phyloP scores from a whole-genome alignment of 768 basidiomycete species.

The Xerocomus potaroensis region DNA sequence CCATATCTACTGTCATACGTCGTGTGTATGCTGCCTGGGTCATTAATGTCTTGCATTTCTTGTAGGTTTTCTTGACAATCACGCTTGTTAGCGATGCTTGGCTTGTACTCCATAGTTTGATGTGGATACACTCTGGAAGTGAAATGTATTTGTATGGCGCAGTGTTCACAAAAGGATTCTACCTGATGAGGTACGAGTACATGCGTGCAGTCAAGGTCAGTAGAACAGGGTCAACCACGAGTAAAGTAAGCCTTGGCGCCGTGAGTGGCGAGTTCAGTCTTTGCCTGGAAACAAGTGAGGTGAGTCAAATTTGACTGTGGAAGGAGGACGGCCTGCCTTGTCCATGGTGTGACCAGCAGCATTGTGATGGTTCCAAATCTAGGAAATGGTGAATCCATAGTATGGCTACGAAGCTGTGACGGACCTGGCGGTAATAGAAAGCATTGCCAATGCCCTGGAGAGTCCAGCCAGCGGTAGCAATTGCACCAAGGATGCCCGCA shows the following conservation, averaged over 20 bases:
- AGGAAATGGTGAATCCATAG: conserved; percentile 6
- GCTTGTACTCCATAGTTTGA: conserved; percentile 8
- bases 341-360: conserved; percentile 86
- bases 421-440: conserved; percentile 75
- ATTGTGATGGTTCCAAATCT: conserved; percentile 77
- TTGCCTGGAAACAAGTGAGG: conserved; percentile 52
- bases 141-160: conserved; percentile 16
- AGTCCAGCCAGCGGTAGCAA: conserved; percentile 85
- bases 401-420: conserved; percentile 16
- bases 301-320: conserved; percentile 3
- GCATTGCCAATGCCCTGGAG: conserved; percentile 81
- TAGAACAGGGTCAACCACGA: conserved; percentile 49
- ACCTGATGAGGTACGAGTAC: conserved; percentile 17
- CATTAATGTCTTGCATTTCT: conserved; percentile 87
- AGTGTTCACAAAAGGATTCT: background rate
- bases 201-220: conserved; percentile 10
- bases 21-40: conserved; percentile 39
- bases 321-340: conserved; percentile 48
- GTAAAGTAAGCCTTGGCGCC: conserved; percentile 89
- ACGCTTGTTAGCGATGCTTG: background rate
- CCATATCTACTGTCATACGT: conserved; percentile 15
- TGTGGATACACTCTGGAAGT: conserved; percentile 1
- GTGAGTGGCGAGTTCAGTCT: conserved; percentile 74
- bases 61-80: conserved; percentile 30
- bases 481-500: conserved; percentile 74